phyloP scores from a whole-genome alignment of 306 rosid species.

The Dryas octopetala region DNA sequence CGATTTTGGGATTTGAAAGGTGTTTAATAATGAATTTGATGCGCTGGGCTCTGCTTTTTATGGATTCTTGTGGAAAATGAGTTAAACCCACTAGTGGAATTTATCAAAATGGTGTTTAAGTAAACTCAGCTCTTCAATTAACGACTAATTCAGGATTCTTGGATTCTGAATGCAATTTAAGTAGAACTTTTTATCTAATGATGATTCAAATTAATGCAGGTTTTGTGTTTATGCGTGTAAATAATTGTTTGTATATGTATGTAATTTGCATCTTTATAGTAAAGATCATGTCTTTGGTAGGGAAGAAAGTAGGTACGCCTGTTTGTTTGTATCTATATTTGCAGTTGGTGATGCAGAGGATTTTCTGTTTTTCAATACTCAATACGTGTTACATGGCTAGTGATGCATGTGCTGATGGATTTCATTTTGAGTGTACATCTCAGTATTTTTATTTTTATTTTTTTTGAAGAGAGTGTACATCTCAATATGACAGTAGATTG shows the following conservation, averaged over 20 bases:
- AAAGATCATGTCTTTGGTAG: background rate
- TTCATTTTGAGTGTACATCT: background rate
- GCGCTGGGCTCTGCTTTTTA: background rate
- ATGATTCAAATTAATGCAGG: no score
- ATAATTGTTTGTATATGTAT: background rate
- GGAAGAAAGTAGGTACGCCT: background rate
- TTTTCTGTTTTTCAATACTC: background rate
- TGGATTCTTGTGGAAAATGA: background rate
- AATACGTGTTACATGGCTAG: background rate
- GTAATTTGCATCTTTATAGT: background rate
- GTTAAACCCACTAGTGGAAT: background rate
- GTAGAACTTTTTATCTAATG: background rate
- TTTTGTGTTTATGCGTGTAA: no score
- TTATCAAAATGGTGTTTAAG: background rate
- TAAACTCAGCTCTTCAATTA: background rate
- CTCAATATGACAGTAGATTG: no score
- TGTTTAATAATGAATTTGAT: background rate
- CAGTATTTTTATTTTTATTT: no score
- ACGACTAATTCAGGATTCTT: background rate
- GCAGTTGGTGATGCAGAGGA: background rate
- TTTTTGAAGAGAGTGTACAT: no score
- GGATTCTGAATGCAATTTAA: background rate
- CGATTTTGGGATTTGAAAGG: constrained; percentile 1
- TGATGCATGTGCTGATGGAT: background rate
- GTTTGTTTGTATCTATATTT: background rate